Evolutionary conservation across 805 yeast genomes (phyloP).

Genomic region (Yarrowia porcina): DNA sequence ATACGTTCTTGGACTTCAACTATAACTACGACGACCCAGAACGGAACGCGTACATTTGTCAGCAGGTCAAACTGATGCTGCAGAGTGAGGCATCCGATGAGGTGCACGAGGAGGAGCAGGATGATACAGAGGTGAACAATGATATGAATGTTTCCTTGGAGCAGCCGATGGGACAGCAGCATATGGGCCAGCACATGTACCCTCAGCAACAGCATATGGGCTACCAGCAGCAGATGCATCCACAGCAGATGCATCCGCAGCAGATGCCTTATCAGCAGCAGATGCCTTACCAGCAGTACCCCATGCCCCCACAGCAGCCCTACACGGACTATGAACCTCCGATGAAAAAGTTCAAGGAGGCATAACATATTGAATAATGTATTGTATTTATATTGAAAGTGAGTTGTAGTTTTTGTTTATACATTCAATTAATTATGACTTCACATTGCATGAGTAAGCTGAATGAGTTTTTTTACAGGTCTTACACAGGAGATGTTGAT

Average conservation of each 20-base stretch:
- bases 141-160: no score
- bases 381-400: not conserved
- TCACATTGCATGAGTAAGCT: no score
- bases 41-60: not conserved
- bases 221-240: not conserved
- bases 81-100: slow-evolving; percentile 1
- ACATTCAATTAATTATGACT: no score
- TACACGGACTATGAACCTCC: not conserved
- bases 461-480: no score
- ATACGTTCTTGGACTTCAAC: not conserved
- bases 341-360: not conserved
- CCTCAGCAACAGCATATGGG: not conserved
- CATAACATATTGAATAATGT: not conserved
- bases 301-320: not conserved
- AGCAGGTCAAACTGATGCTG: not conserved
- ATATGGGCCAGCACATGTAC: no score
- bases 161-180: no score
- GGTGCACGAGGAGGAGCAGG: not conserved
- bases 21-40: not conserved
- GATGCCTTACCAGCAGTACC: not conserved
- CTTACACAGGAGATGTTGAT: no score
- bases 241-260: not conserved
- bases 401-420: no score
- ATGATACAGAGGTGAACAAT: not conserved
- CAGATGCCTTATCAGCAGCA: not conserved